Evolutionary conservation across 139 green algal species (phyloP).

Genomic region (Tetradesmus obliquus): DNA sequence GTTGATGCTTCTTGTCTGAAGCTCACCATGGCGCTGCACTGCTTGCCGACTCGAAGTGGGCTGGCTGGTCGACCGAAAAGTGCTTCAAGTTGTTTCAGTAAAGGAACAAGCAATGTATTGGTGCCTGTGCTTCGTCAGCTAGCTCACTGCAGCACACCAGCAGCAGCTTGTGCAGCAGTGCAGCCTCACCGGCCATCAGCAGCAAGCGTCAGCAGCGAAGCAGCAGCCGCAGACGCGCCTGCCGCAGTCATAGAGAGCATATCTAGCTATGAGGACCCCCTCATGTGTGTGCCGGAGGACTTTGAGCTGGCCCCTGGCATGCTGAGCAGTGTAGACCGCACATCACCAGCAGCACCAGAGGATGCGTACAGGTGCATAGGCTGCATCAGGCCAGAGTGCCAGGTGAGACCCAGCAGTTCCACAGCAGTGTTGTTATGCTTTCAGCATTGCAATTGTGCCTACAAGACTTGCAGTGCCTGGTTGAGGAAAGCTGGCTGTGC

Average conservation of each 20-base stretch:
- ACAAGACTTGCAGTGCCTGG: too few species aligned
- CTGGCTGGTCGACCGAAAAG: not conserved
- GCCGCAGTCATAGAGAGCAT: not conserved
- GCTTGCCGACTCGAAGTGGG: not conserved
- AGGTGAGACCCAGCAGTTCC: conserved; percentile 53
- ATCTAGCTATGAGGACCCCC: conserved; percentile 33
- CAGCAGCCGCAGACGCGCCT: not conserved
- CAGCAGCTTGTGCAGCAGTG: not conserved
- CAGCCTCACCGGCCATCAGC: conserved; percentile 6
- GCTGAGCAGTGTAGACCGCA: conserved; percentile 63
- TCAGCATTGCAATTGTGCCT: too few species aligned
- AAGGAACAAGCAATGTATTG: not conserved
- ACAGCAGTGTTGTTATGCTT: not conserved
- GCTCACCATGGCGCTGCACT: not conserved
- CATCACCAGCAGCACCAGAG: conserved; percentile 25
- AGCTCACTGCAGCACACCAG: not conserved
- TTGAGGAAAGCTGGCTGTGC: too few species aligned
- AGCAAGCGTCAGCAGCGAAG: conserved; percentile 4
- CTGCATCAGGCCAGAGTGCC: conserved; percentile 77
- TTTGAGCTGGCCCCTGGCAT: conserved; percentile 64
- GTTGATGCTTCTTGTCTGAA: not conserved
- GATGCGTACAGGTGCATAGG: conserved; percentile 83
- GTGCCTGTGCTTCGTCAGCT: not conserved
- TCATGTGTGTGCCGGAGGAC: conserved; percentile 65
- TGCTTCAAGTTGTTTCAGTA: not conserved